Conservation (phyloP, 139 green algal genomes). For the Tetratostichococcus sp. region DNA sequence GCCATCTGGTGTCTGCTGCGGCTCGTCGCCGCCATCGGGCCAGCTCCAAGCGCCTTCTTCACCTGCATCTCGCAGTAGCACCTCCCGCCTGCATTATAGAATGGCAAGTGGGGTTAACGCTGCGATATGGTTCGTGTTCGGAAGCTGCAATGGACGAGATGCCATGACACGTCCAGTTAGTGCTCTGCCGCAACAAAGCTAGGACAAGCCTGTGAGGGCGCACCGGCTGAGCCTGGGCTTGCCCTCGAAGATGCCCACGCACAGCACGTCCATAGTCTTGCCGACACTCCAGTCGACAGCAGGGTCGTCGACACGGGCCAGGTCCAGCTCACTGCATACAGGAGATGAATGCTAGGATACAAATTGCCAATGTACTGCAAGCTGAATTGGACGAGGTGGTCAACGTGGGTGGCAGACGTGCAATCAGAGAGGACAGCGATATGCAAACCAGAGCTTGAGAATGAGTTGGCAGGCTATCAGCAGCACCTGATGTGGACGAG, state of each 20-base stretch:
- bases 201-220: background rate
- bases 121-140: too few relatives aligned
- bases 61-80: background rate
- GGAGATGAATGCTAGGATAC: too few relatives aligned
- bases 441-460: too few relatives aligned
- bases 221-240: background rate
- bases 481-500: slow-evolving; percentile 18
- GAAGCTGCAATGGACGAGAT: background rate
- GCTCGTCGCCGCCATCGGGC: too few relatives aligned
- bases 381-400: too few relatives aligned
- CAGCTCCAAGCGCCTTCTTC: background rate
- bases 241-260: slow-evolving; percentile 39
- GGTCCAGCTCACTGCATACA: slow-evolving; percentile 20
- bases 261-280: slow-evolving; percentile 62
- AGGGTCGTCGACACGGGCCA: background rate
- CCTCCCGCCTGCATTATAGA: background rate
- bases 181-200: background rate
- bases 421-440: too few relatives aligned
- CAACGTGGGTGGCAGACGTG: too few relatives aligned
- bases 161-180: background rate
- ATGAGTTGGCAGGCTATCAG: too few relatives aligned
- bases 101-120: background rate
- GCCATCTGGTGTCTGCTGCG: background rate
- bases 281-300: slow-evolving; percentile 4
- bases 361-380: too few relatives aligned